Evolutionary conservation across 1,139 yeast species (phyloP).

Genomic region (Geotrichum cucujoidarum): DNA sequence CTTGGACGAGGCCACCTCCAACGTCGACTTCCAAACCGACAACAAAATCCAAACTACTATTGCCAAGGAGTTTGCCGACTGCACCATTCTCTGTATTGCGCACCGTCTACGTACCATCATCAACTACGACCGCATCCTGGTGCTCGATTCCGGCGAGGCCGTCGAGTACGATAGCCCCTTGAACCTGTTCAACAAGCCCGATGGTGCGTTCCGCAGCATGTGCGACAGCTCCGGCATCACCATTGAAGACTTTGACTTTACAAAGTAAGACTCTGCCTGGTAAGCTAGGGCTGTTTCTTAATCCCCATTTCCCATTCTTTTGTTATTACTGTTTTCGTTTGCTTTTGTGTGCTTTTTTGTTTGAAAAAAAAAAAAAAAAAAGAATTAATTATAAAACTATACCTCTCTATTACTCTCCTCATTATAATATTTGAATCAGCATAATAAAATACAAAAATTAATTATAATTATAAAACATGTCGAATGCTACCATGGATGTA

Average conservation of each 20-base stretch:
- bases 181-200: constrained; percentile 40
- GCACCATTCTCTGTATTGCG: constrained; percentile 75
- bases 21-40: constrained; percentile 77
- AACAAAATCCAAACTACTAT: constrained; percentile 63
- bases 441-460: no score
- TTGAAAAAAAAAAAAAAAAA: no score
- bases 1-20: constrained; percentile 78
- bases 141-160: constrained; percentile 58
- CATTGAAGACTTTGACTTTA: constrained; percentile 36
- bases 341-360: no score
- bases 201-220: constrained; percentile 55
- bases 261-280: neutral
- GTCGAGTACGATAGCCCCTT: constrained; percentile 51
- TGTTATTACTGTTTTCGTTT: no score
- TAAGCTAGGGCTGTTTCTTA: no score
- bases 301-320: no score
- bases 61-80: constrained; percentile 52
- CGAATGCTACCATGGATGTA: no score
- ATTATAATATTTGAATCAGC: no score
- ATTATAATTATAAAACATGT: no score
- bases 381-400: neutral
- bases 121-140: constrained; percentile 60
- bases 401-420: no score
- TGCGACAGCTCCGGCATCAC: constrained; percentile 53
- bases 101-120: constrained; percentile 68